A percentile compares a stretch with the other conserved stretches of the same genome.
These are phyloP conservation scores for Centella asiatica DNA, from an alignment of 129 eudicot species.

Conservation along the genomic window DNA sequence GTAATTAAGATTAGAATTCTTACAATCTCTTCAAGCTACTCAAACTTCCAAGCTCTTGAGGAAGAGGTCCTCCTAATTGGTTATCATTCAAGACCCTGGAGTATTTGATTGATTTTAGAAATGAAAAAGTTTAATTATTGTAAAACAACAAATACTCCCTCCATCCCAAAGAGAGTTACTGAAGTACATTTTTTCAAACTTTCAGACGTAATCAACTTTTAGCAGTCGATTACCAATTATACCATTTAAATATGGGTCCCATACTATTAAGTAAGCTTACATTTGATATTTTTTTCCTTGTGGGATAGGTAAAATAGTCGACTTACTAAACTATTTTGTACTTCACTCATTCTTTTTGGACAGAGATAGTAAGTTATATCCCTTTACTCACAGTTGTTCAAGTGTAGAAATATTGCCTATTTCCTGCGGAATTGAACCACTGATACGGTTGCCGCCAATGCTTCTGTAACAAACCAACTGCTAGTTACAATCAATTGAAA, in stretches of 20 bases:
- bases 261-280: too few species aligned
- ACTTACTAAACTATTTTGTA: too few species aligned
- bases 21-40: constrained; percentile 55
- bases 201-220: too few species aligned
- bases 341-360: too few species aligned
- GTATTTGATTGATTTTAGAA: constrained; percentile 10
- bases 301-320: too few species aligned
- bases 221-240: background rate
- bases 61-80: constrained; percentile 66
- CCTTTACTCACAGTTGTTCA: constrained; percentile 56
- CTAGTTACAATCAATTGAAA: background rate
- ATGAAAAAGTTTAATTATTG: background rate
- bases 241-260: background rate
- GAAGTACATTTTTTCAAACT: too few species aligned
- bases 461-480: constrained; percentile 35
- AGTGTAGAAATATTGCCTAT: constrained; percentile 67
- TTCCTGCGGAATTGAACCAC: constrained; percentile 66
- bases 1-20: constrained; percentile 16
- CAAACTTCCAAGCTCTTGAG: constrained; percentile 41
- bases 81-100: constrained; percentile 66
- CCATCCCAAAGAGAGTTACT: too few species aligned
- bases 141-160: too few species aligned
- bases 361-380: background rate
- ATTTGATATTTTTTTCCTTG: too few species aligned
- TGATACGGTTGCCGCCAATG: constrained; percentile 61